phyloP scores from a whole-genome alignment of 768 basidiomycete species.

The Psilocybe sp. region DNA sequence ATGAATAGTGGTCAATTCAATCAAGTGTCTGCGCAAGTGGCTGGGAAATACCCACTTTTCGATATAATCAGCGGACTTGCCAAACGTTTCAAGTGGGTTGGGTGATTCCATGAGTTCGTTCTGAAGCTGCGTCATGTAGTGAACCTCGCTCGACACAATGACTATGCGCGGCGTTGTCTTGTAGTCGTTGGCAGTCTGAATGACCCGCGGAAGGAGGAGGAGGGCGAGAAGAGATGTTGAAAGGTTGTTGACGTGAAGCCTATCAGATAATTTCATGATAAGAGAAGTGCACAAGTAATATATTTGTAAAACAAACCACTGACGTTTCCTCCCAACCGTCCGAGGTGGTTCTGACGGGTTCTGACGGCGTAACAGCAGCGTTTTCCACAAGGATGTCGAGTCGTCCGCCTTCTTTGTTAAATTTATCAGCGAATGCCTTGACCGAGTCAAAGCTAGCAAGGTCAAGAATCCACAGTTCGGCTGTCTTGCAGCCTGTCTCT shows the following conservation, averaged over 20 bases:
- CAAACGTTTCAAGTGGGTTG: conserved; percentile 29
- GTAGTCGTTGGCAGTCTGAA: conserved; percentile 31
- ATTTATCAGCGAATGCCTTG: conserved; percentile 32
- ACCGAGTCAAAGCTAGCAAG: conserved; percentile 39
- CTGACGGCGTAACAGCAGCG: conserved; percentile 9
- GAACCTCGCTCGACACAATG: conserved; percentile 41
- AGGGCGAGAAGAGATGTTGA: conserved; percentile 37
- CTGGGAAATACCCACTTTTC: conserved; percentile 14
- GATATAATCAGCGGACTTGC: conserved; percentile 26
- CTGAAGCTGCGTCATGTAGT: conserved; percentile 26
- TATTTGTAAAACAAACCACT: conserved; percentile 7
- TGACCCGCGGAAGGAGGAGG: conserved; percentile 40
- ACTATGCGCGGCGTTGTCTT: conserved; percentile 33
- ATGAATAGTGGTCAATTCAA: not conserved
- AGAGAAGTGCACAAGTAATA: not conserved
- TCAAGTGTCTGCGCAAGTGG: not conserved
- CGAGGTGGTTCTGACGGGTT: conserved; percentile 14
- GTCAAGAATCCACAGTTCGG: conserved; percentile 40
- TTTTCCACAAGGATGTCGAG: conserved; percentile 32
- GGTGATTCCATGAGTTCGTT: conserved; percentile 20
- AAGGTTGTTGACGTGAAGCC: conserved; percentile 48
- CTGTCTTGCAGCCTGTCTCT: conserved; percentile 30
- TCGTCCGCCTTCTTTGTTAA: conserved; percentile 27
- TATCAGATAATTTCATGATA: conserved; percentile 13
- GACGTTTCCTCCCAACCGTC: conserved; percentile 42